Conservation (phyloP, 1,284 basidiomycete genomes). For the Ceratorhiza oryzae-sativae region DNA sequence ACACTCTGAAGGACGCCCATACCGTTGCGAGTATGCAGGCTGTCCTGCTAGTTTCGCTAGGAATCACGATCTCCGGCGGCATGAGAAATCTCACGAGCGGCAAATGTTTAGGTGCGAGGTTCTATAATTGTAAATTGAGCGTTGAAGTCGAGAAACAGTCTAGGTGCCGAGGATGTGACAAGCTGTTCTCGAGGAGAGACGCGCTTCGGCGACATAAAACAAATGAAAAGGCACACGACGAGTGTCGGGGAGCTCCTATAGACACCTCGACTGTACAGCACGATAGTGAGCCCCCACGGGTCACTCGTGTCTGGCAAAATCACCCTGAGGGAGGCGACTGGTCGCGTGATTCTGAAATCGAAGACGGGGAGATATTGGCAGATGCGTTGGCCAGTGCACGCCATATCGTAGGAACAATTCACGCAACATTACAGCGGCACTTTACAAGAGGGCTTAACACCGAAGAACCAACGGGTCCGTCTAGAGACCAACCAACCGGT, state of each 20-base stretch:
- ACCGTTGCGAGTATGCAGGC: constrained; percentile 56
- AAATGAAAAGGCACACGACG: constrained; percentile 53
- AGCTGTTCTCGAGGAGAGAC: constrained; percentile 74
- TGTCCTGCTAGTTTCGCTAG: constrained; percentile 77
- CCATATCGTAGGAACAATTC: constrained; percentile 28
- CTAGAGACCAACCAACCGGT: not conserved
- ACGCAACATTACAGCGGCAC: constrained; percentile 38
- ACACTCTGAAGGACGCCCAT: constrained; percentile 68
- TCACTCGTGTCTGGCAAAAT: constrained; percentile 20
- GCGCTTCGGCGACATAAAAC: constrained; percentile 71
- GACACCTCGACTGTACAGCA: constrained; percentile 38
- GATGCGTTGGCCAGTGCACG: constrained; percentile 38
- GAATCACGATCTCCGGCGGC: constrained; percentile 78
- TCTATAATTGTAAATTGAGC: no score
- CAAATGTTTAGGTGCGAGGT: constrained; percentile 56
- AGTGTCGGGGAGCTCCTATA: constrained; percentile 50
- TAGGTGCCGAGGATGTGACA: constrained; percentile 72
- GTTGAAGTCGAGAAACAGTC: constrained; percentile 42
- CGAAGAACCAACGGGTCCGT: not conserved
- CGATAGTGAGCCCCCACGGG: constrained; percentile 32
- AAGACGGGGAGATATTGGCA: constrained; percentile 40
- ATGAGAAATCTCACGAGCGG: constrained; percentile 69
- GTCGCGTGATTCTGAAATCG: constrained; percentile 33
- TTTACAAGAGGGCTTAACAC: constrained; percentile 27
- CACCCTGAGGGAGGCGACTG: constrained; percentile 21